Base-by-base conservation (phyloP, 2,329 filamentous ascomycete genomes). In the Salinomyces thailandicus region DNA sequence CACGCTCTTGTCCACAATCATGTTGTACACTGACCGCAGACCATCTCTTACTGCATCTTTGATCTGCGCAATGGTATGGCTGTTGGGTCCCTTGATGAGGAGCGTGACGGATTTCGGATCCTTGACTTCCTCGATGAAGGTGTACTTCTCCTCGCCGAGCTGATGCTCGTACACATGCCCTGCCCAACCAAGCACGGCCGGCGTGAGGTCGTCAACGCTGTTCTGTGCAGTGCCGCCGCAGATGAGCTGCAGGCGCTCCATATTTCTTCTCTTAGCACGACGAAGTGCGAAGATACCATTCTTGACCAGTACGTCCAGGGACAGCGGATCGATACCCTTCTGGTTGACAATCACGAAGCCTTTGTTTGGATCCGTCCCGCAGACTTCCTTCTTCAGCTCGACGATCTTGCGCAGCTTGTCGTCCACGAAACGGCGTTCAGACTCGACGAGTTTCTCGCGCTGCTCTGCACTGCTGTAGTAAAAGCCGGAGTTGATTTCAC, bases 321-420 rank as follows among this genome's bases (percentile, higher is more conserved):
- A 95, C 44, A 98, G 71, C 15, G 91, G 91, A 60, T 98, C 91
- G 51, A 98, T 98, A 45, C 91, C 91, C 73, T 98, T 98, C 66
- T 98, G 91, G 71, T 98, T 98, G 64, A 98, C 85, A 55, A 98
- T 80, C 48, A 96, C 91, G 59, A 98, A 98, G 54, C 82, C 81
- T 73, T 96, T 95, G 67, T 85, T 91, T 6, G 80, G 77, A 54
- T 96, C 91, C 51, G 79, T 81, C 18, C 89, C 91, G 63, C 91
- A 98, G 11, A 96, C 85, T 62, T 93, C 78, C 70, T 96, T 93
- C 77, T 98, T 98, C 47, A 98, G 70, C 50, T 95, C 89, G 9
- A 98, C 84, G 60, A 98, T 96, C 71, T 93, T 95, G 64, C 86
- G 82, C 50, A 98, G 68, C 72, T 96, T 98, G 47, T 91, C 79